Conservation (phyloP, 1,284 basidiomycete genomes). For the Pseudozyma flocculosa region DNA sequence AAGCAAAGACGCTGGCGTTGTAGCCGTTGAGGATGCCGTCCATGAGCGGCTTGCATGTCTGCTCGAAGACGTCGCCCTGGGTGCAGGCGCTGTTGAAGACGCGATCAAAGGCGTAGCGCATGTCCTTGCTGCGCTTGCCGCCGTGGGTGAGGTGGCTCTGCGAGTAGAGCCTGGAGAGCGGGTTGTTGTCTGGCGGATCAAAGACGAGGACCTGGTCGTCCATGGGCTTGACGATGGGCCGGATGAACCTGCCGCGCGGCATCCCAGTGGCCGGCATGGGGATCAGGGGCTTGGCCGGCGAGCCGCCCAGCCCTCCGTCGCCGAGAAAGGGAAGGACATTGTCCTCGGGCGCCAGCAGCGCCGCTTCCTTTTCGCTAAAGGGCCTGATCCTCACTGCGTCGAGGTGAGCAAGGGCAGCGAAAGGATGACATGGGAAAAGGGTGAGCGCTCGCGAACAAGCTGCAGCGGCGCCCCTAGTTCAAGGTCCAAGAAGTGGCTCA, state of each 20-base stretch:
- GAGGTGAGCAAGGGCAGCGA: neutral
- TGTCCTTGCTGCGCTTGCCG: conserved; percentile 36
- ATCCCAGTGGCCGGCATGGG: conserved; percentile 7
- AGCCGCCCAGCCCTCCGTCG: conserved; percentile 53
- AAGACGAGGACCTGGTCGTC: conserved; percentile 57
- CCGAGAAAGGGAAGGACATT: conserved; percentile 53
- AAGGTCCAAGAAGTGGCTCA: neutral
- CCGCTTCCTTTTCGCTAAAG: conserved; percentile 49
- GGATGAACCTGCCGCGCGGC: conserved; percentile 42
- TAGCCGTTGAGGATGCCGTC: conserved; percentile 54
- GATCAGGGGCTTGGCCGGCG: conserved; percentile 35
- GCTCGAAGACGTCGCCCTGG: conserved; percentile 50
- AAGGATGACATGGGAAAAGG: neutral
- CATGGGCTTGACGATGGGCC: conserved; percentile 53
- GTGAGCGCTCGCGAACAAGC: too few species aligned
- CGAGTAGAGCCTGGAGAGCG: conserved; percentile 36
- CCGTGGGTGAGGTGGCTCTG: conserved; percentile 21
- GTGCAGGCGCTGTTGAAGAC: conserved; percentile 48
- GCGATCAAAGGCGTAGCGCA: conserved; percentile 56
- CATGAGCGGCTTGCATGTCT: conserved; percentile 52
- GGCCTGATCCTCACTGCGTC: conserved; percentile 51
- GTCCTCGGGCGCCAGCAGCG: conserved; percentile 46
- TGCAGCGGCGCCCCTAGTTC: too few species aligned
- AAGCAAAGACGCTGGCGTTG: conserved; percentile 57
- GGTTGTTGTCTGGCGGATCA: conserved; percentile 52